A percentile compares a stretch with the other conserved stretches of the same genome.
phyloP scores from a whole-genome alignment of 805 yeast species.

The Starmera amethionina region DNA sequence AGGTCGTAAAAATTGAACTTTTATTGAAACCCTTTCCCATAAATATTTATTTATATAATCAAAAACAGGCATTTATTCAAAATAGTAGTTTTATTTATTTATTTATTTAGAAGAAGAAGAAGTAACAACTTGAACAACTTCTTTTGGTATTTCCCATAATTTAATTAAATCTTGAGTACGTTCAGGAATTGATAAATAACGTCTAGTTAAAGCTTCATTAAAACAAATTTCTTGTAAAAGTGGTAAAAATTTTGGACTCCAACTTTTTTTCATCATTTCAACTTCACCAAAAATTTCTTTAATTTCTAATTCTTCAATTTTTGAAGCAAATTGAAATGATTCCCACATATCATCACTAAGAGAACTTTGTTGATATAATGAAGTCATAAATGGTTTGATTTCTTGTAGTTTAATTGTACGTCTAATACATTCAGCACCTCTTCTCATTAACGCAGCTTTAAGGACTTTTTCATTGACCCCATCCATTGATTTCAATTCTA shows the following conservation, averaged over 20 bases:
- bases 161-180: slow-evolving; percentile 26
- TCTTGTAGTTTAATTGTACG: slow-evolving; percentile 78
- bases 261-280: slow-evolving; percentile 61
- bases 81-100: no score
- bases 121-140: background rate
- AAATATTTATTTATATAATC: background rate
- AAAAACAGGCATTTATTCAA: background rate
- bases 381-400: slow-evolving; percentile 55
- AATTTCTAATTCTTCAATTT: slow-evolving; percentile 74
- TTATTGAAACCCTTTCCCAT: background rate
- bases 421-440: slow-evolving; percentile 84
- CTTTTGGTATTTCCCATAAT: slow-evolving; percentile 23
- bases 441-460: slow-evolving; percentile 54
- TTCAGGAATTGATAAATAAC: slow-evolving; percentile 33
- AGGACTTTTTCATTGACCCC: slow-evolving; percentile 65
- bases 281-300: slow-evolving; percentile 70
- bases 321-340: slow-evolving; percentile 67
- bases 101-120: background rate
- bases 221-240: slow-evolving; percentile 84
- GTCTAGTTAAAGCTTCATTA: slow-evolving; percentile 83
- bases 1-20: slow-evolving; percentile 30
- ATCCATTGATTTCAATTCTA: slow-evolving; percentile 40
- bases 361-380: slow-evolving; percentile 77
- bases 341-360: slow-evolving; percentile 86
- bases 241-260: slow-evolving; percentile 71